These are phyloP conservation scores for Botryotinia calthae DNA, from an alignment of 2,329 filamentous ascomycete species.

Conservation along the genomic window DNA sequence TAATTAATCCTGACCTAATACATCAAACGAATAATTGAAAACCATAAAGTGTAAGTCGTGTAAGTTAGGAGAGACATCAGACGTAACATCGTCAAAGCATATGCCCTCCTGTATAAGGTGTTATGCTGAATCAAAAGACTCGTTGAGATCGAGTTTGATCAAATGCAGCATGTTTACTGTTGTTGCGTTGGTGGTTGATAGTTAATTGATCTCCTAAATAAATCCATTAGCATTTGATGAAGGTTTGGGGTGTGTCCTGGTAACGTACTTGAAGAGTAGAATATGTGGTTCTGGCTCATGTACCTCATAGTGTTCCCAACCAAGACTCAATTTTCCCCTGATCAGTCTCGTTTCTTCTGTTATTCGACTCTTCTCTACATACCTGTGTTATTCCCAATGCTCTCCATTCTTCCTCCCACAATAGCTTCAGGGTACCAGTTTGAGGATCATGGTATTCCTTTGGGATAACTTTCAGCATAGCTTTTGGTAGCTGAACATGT, in stretches of 20 bases:
- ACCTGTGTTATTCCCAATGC: conserved; percentile 96
- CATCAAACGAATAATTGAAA: conserved; percentile 32
- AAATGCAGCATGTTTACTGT: conserved; percentile 24
- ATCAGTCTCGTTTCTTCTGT: background rate
- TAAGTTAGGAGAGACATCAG: conserved; percentile 36
- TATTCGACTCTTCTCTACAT: conserved; percentile 24
- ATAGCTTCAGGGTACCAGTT: conserved; percentile 88
- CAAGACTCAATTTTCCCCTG: conserved; percentile 67
- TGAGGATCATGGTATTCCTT: conserved; percentile 87
- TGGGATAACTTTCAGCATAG: conserved; percentile 96
- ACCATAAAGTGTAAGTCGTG: conserved; percentile 31
- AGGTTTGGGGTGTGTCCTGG: background rate
- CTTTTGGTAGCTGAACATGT: conserved; percentile 95
- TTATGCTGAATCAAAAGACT: conserved; percentile 32
- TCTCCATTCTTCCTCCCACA: conserved; percentile 99
- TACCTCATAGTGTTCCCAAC: conserved; percentile 99
- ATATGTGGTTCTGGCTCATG: conserved; percentile 99
- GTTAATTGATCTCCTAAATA: conserved; percentile 37
- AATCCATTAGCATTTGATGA: conserved; percentile 21
- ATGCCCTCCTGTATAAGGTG: conserved; percentile 27
- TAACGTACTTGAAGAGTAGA: conserved; percentile 89
- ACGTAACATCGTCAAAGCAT: conserved; percentile 39
- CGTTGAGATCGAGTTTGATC: conserved; percentile 28
- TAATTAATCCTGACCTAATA: conserved; percentile 37
- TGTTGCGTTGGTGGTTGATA: conserved; percentile 32